A percentile compares a stretch with the other conserved stretches of the same genome.
Evolutionary conservation across 2,329 filamentous ascomycete genomes (phyloP).

Genomic region (Berkeleyomyces basicola): DNA sequence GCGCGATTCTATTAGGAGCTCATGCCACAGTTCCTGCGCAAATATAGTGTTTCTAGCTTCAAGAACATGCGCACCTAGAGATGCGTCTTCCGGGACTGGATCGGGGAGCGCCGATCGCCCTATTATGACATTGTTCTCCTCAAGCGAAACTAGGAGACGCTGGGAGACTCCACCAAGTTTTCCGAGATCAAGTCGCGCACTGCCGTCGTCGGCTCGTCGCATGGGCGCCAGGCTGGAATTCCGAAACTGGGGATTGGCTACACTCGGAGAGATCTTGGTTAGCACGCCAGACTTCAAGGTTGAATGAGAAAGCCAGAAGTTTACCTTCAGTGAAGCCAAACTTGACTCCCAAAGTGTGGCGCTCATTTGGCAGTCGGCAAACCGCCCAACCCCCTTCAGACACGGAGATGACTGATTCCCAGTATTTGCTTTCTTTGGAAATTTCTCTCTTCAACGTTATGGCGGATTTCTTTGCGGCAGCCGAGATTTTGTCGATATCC

Average conservation of each 20-base stretch:
- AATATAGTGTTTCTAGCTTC: slow-evolving; percentile 66
- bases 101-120: slow-evolving; percentile 34
- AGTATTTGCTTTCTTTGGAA: slow-evolving; percentile 67
- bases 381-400: slow-evolving; percentile 77
- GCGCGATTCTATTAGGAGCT: slow-evolving; percentile 69
- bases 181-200: slow-evolving; percentile 54
- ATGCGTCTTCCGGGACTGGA: slow-evolving; percentile 35
- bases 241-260: slow-evolving; percentile 40
- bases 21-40: slow-evolving; percentile 77
- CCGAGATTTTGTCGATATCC: slow-evolving; percentile 56
- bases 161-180: slow-evolving; percentile 33
- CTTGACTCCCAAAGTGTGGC: slow-evolving; percentile 62
- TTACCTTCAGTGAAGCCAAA: slow-evolving; percentile 73
- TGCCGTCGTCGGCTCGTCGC: slow-evolving; percentile 55
- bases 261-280: background rate
- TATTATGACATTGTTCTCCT: slow-evolving; percentile 34
- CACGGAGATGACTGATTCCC: slow-evolving; percentile 69
- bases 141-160: slow-evolving; percentile 51
- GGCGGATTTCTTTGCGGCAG: slow-evolving; percentile 56
- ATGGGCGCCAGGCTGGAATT: slow-evolving; percentile 68
- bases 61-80: slow-evolving; percentile 51
- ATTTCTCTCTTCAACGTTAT: slow-evolving; percentile 61
- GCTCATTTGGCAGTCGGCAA: slow-evolving; percentile 56
- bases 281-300: background rate
- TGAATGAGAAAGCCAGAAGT: slow-evolving; percentile 17